Base-by-base conservation (phyloP, 352 stramenopile genomes). In the Pythium sp. region DNA sequence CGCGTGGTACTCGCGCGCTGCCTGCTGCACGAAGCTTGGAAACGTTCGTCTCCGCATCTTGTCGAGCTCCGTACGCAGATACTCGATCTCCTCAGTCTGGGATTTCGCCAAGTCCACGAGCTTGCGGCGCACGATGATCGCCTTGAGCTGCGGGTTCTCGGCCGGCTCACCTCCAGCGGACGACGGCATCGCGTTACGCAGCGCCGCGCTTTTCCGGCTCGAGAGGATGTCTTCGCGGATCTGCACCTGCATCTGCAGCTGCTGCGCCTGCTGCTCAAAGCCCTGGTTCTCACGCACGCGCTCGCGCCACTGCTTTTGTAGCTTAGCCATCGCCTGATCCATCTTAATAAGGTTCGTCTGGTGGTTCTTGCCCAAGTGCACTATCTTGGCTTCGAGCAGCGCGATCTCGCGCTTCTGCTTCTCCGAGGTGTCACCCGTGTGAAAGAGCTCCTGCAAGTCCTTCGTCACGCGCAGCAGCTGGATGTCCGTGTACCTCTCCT, bases 401-500 rank as follows among this genome's bases (percentile, higher is more conserved):
- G 78, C 70, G 46, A 84, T 72, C 64, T 92, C 83, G 18, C 90
- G 86, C 67, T 91, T 86, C 58, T 94, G 88, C 59, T 93, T 93
- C 64, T 92, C 74, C 0, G 75, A 80, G 5, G 84, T 87, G 68
- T 96, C 86, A 58, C 86, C 89, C 18, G 83, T 95, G 68, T 92
- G 89, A 60, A 97, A 92, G 26, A 97, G 77, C 66, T 95, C 82
- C 73, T 98, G 92, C 2, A 98, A 75, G 38, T 97, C 91, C 68
- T 97, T 98, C 32, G 92, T 98, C 41, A 98, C 93, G 15, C 93
- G 84, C 36, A 98, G 73, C 59, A 98, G 77, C 71, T 98, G 93
- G 46, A 98, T 87, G 72, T 98, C 94, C 7, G 86, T 97, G 84
- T 97, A 98, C 22, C 93, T 80, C 68, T 97, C 92, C 62, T 98